Evolutionary conservation across 2,329 filamentous ascomycete species (phyloP), one percentile per base, ranked within the genome.

Genomic region (Neurospora sp.): DNA sequence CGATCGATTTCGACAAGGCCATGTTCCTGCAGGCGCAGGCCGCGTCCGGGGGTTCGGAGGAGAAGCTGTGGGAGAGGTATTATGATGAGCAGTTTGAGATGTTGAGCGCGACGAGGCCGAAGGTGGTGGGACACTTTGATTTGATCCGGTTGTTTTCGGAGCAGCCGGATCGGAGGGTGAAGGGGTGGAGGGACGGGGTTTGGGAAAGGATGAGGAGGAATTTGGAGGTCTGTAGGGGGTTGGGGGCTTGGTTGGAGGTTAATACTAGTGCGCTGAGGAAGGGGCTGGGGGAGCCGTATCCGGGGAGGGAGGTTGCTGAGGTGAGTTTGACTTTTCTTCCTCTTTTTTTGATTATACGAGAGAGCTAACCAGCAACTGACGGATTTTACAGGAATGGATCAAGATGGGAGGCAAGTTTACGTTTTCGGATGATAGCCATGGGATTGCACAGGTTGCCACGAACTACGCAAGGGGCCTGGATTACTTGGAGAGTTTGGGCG

Each of bases 371-470:
- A 36, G 33, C 33, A 36, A 8, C 33, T 36, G 33, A 36, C 33
- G 33, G 6, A 36, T 36, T 36, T 38, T 23, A 11, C 28, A 72
- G 90, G 87, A 88, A 78, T 97, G 93, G 83, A 77, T 93, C 69
- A 81, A 80, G 8, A 84, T 92, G 76, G 90, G 90, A 33, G 94
- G 96, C 33, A 87, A 87, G 71, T 97, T 98, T 80, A 96, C 93
- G 68, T 85, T 99, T 75, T 97, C 93, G 7, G 96, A 99, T 79
- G 96, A 99, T 80, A 97, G 93, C 79, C 96, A 99, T 82, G 92
- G 92, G 46, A 86, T 93, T 71, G 91, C 87, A 2, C 95, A 99
- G 78, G 86, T 99, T 5, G 93, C 90, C n/a, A 90, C 93, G 68
- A 95, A 97, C 78, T 98, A 96, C 81, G 77, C 79, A 66, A 87